These are phyloP conservation scores for Kwoniella bestiolae DNA, from an alignment of 768 basidiomycete genomes.

Conservation along the genomic window DNA sequence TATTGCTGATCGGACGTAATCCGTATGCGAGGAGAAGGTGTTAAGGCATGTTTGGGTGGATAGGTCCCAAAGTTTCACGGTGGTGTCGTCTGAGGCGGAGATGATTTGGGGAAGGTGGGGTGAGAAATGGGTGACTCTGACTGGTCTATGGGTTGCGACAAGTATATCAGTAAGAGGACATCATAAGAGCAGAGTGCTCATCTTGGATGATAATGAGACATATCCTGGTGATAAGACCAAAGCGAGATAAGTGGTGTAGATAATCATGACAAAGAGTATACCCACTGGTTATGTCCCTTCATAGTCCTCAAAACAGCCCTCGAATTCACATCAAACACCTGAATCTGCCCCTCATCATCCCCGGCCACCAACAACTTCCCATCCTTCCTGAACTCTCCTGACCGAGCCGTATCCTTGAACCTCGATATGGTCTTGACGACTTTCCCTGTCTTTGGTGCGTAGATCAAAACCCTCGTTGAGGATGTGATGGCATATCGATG, in stretches of 20 bases:
- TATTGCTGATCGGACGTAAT: constrained; percentile 94
- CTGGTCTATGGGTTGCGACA: constrained; percentile 63
- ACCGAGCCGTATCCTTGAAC: constrained; percentile 93
- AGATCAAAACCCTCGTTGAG: constrained; percentile 89
- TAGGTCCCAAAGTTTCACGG: constrained; percentile 91
- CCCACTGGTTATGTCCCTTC: constrained; percentile 84
- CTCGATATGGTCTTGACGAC: constrained; percentile 93
- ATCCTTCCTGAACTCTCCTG: constrained; percentile 84
- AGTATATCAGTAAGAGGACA: background rate
- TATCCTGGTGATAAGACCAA: too few relatives aligned
- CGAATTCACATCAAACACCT: constrained; percentile 89
- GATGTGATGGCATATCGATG: constrained; percentile 96
- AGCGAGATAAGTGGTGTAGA: too few relatives aligned
- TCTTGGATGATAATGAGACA: too few relatives aligned
- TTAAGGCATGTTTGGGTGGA: constrained; percentile 79
- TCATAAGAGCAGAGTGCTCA: too few relatives aligned
- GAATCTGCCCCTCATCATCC: constrained; percentile 88
- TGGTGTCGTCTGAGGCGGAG: constrained; percentile 95
- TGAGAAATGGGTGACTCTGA: constrained; percentile 93
- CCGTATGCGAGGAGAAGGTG: constrained; percentile 83
- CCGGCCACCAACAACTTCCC: constrained; percentile 95
- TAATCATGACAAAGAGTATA: constrained; percentile 7
- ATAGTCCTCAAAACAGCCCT: constrained; percentile 91
- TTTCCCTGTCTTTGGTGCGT: constrained; percentile 94
- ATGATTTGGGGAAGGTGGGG: constrained; percentile 76